Evolutionary conservation across 2,329 filamentous ascomycete species (phyloP), one percentile per base, ranked within the genome.

Genomic region (Scedosporium aurantiacum): DNA sequence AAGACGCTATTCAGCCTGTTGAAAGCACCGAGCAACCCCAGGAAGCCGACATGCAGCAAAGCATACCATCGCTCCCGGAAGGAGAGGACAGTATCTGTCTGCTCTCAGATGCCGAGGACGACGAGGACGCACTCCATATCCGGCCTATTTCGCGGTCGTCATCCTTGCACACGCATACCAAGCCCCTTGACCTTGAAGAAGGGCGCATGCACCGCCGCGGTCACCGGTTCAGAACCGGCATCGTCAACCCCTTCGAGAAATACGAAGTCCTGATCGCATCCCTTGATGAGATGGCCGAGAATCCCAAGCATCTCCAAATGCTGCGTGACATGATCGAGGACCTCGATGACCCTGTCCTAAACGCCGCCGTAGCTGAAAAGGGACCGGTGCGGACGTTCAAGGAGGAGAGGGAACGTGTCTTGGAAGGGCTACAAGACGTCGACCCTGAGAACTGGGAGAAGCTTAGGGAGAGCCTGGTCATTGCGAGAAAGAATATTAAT

Each of bases 391-490:
- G 77, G 61, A 81, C 84, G 0, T 85, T 90, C 65, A 79, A 82
- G 66, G 82, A 86, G 68, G 72, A 85, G 64, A 76, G 74, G 62
- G 78, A 80, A 16, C 69, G 79, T 60, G 75, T 85, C 21, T 70
- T 80, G 47, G 73, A 75, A 63, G 68, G 72, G 58, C 68, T 86
- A 65, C 77, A 82, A 18, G 82, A 82, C 4, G 79, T 81, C 28
- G 89, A 91, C 65, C 84, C 85, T 0, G 82, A 85, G 64, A 80
- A 88, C 70, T 83, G 89, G 81, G 79, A 81, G 58, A 73, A 74
- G 6, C 83, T 91, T 68, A 78, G 81, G 25, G 83, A 87, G 71
- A 76, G 79, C 43, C 84, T 86, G 72, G 58, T 60, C n/a, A 60
- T 60, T 45, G 45, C 58, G 7, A 55, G 58, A 25, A 50, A 60